Percentiles rank a stretch among this genome's conserved stretches.
Evolutionary conservation across 768 basidiomycete genomes (phyloP).

Genomic region (Tulasnella sp.): DNA sequence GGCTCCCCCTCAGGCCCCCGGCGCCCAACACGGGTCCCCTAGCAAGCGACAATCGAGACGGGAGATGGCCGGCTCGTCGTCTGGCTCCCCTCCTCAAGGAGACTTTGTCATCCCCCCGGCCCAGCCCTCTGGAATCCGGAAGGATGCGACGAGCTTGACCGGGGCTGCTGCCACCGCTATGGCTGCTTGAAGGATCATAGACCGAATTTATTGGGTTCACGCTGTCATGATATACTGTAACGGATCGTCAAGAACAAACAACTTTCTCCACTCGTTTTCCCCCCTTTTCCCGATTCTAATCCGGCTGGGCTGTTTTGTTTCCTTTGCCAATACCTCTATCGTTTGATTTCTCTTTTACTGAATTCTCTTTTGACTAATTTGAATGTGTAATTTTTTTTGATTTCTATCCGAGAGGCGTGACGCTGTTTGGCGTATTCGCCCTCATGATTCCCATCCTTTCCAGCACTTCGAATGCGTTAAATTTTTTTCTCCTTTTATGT

Average conservation of each 20-base stretch:
- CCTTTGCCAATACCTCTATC: not conserved
- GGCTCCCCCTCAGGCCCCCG: not conserved
- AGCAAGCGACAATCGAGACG: not conserved
- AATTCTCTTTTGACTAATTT: not conserved
- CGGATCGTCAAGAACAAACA: not conserved
- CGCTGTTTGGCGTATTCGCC: not conserved
- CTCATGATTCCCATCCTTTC: not conserved
- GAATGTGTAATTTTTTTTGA: not conserved
- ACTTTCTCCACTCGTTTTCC: not conserved
- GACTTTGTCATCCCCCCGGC: slow-evolving; percentile 6
- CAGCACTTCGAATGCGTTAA: not conserved
- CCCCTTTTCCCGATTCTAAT: not conserved
- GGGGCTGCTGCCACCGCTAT: slow-evolving; percentile 9
- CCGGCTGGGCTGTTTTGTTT: not conserved
- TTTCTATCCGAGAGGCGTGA: not conserved
- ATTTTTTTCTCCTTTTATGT: not conserved
- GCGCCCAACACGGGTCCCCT: not conserved
- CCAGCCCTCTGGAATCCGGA: not conserved
- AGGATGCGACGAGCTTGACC: slow-evolving; percentile 6
- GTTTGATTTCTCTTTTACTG: not conserved
- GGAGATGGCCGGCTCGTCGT: not conserved
- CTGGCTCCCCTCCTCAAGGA: not conserved
- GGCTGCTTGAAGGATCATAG: not conserved
- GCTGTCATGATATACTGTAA: not conserved
- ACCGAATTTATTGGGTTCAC: not conserved